Conservation (phyloP, 1,139 yeast species). For the Suhomyces guaymorum region DNA sequence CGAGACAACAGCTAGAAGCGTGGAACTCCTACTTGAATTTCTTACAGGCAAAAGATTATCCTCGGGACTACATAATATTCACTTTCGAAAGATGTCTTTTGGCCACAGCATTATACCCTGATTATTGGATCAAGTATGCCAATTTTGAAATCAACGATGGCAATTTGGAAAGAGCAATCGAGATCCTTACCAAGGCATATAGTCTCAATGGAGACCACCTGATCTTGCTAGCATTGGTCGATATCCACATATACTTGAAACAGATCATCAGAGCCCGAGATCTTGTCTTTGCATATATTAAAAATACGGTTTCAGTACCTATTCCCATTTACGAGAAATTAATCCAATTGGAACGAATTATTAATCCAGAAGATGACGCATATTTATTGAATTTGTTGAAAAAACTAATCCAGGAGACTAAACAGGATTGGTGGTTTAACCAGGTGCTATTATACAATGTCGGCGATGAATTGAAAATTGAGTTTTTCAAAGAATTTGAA, state of each 20-base stretch:
- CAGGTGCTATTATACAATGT: constrained; percentile 15
- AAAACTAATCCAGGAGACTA: constrained; percentile 25
- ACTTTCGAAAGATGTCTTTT: constrained; percentile 61
- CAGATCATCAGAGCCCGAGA: constrained; percentile 41
- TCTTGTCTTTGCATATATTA: constrained; percentile 29
- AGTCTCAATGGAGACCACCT: constrained; percentile 25
- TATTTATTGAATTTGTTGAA: constrained; percentile 29
- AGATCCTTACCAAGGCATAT: constrained; percentile 37
- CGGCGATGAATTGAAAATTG: constrained; percentile 11
- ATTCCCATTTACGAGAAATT: constrained; percentile 40
- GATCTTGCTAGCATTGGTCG: constrained; percentile 39
- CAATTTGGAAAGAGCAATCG: constrained; percentile 35
- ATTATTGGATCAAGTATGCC: constrained; percentile 63
- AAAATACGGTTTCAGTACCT: constrained; percentile 31
- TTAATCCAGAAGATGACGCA: constrained; percentile 25
- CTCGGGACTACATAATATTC: constrained; percentile 34
- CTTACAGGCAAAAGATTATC: constrained; percentile 42
- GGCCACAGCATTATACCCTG: constrained; percentile 52
- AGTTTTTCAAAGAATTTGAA: constrained; percentile 15
- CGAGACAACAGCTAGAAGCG: constrained; percentile 47
- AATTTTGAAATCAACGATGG: constrained; percentile 42
- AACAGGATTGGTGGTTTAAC: constrained; percentile 25
- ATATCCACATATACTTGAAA: constrained; percentile 35
- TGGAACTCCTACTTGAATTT: constrained; percentile 67
- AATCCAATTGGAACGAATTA: constrained; percentile 36